Conservation (phyloP, 2,329 filamentous ascomycete genomes). For the Aspergillus transmontanensis region DNA sequence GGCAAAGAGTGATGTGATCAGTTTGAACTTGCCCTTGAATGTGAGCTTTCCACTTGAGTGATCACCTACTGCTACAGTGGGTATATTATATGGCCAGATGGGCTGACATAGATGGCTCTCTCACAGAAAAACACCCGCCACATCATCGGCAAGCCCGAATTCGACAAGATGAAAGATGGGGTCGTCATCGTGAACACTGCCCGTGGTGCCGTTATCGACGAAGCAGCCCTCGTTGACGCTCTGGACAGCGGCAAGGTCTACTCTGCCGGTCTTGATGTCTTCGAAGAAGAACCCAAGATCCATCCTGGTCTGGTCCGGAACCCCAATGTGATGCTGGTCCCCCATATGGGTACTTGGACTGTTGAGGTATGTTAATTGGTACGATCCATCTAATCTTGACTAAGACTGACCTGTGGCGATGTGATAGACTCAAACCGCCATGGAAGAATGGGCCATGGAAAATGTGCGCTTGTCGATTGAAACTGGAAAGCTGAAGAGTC, state of each 20-base stretch:
- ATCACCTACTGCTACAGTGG: background rate
- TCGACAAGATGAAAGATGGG: conserved; percentile 75
- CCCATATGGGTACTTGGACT: conserved; percentile 86
- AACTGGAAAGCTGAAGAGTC: conserved; percentile 64
- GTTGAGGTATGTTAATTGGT: conserved; percentile 52
- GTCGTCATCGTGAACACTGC: conserved; percentile 82
- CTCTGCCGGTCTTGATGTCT: conserved; percentile 77
- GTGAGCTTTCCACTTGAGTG: conserved; percentile 52
- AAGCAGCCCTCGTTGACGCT: conserved; percentile 74
- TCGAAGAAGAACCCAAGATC: conserved; percentile 76
- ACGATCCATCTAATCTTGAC: background rate
- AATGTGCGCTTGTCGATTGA: conserved; percentile 68
- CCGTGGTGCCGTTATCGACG: conserved; percentile 79
- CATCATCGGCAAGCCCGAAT: conserved; percentile 71
- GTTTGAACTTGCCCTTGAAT: conserved; percentile 79
- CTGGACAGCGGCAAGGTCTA: conserved; percentile 70
- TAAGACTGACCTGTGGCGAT: background rate
- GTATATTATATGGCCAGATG: background rate
- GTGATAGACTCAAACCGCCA: conserved; percentile 53
- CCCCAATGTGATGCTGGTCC: conserved; percentile 71
- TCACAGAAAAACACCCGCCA: conserved; percentile 67
- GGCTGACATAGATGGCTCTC: background rate
- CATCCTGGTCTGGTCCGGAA: conserved; percentile 73
- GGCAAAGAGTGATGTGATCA: conserved; percentile 71
- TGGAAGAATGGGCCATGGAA: conserved; percentile 75